phyloP scores from a whole-genome alignment of 345 rosid genomes.

The Schrenkiella parvula region DNA sequence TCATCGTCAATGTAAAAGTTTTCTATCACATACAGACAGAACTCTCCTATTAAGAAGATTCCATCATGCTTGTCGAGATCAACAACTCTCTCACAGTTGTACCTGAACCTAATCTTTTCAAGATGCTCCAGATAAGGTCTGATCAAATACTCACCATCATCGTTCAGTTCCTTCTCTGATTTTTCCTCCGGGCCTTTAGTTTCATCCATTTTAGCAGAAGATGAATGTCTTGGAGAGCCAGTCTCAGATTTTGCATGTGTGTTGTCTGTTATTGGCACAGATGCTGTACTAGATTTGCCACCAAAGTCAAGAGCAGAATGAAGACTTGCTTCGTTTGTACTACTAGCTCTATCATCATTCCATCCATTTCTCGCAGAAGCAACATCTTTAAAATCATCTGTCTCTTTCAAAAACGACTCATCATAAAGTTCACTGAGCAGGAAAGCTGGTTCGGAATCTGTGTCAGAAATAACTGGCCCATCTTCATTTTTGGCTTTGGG shows the following conservation, averaged over 20 bases:
- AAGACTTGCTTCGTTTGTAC: slow-evolving; percentile 92
- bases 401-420: slow-evolving; percentile 51
- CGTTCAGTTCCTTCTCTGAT: slow-evolving; percentile 82
- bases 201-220: slow-evolving; percentile 64
- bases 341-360: slow-evolving; percentile 86
- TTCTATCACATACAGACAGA: slow-evolving; percentile 85
- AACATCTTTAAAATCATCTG: slow-evolving; percentile 48
- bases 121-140: slow-evolving; percentile 95
- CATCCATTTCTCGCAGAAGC: slow-evolving; percentile 67
- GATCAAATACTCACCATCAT: slow-evolving; percentile 95
- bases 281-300: slow-evolving; percentile 70
- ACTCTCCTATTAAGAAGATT: slow-evolving; percentile 89
- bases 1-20: slow-evolving; percentile 80
- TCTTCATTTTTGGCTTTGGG: slow-evolving; percentile 53
- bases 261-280: slow-evolving; percentile 76
- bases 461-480: slow-evolving; percentile 59
- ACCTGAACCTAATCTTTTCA: slow-evolving; percentile 86
- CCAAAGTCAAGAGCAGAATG: slow-evolving; percentile 94
- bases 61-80: slow-evolving; percentile 99
- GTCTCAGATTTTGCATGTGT: slow-evolving; percentile 61
- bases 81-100: slow-evolving; percentile 93
- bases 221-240: slow-evolving; percentile 77
- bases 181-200: slow-evolving; percentile 55
- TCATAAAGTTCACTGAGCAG: slow-evolving; percentile 61
- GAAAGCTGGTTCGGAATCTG: slow-evolving; percentile 65